Evolutionary conservation across 371 early-diverging fungal genomes (phyloP).

Genomic region (Syncephalastrum monosporum): DNA sequence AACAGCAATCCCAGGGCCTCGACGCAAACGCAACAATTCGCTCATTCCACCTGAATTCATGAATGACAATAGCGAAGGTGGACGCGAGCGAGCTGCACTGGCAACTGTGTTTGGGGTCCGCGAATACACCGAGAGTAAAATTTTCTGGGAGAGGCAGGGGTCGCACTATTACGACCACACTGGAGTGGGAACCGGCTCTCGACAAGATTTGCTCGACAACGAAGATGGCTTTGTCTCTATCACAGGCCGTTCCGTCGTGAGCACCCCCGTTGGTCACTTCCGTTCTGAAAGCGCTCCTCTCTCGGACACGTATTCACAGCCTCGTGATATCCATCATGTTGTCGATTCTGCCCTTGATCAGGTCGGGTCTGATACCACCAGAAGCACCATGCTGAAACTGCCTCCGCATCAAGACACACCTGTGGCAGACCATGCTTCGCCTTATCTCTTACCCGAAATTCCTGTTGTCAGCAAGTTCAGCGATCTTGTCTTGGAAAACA

Average conservation of each 20-base stretch:
- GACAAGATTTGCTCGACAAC: not conserved
- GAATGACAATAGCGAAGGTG: constrained; percentile 39
- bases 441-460: constrained; percentile 32
- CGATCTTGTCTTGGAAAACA: constrained; percentile 22
- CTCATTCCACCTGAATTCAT: constrained; percentile 38
- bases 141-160: constrained; percentile 41
- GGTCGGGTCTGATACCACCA: constrained; percentile 17
- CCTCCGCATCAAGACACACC: too few relatives aligned
- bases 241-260: constrained; percentile 12
- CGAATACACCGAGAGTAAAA: constrained; percentile 45
- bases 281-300: too few relatives aligned
- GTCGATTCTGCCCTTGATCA: constrained; percentile 29
- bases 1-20: constrained; percentile 25
- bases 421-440: too few relatives aligned
- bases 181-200: not conserved
- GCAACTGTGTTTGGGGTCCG: constrained; percentile 52
- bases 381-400: not conserved
- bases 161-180: constrained; percentile 2
- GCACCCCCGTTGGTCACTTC: constrained; percentile 7
- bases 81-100: constrained; percentile 43
- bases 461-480: constrained; percentile 42
- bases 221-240: constrained; percentile 21
- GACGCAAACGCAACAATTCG: constrained; percentile 42
- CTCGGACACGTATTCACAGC: too few relatives aligned
- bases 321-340: too few relatives aligned